Evolutionary conservation across 108 stramenopile species (phyloP).

Genomic region (Epipyxis sp.): DNA sequence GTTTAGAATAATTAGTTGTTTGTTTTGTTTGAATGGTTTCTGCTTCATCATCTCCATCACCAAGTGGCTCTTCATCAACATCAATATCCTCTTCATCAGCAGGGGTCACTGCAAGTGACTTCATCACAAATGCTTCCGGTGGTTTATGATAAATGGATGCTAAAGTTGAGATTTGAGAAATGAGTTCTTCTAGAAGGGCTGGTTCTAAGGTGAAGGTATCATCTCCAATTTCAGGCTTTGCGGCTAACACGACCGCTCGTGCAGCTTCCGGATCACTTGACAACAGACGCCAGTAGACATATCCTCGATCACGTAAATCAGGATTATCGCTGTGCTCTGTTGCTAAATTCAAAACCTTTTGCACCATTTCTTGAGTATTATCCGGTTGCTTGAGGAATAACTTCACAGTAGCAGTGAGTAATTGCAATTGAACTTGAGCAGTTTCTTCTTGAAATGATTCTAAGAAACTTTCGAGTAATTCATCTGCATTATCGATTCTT

Average conservation of each 20-base stretch:
- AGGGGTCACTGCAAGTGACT: conserved; percentile 55
- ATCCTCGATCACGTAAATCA: conserved; percentile 95
- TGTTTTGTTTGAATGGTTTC: background rate
- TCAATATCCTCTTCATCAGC: conserved; percentile 22
- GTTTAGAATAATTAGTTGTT: background rate
- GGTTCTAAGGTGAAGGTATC: conserved; percentile 91
- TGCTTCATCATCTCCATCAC: conserved; percentile 45
- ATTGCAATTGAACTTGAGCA: conserved; percentile 90
- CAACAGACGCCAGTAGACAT: conserved; percentile 97
- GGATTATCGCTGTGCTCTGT: conserved; percentile 98
- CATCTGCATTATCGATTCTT: conserved; percentile 98
- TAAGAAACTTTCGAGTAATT: conserved; percentile 91
- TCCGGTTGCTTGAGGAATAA: conserved; percentile 96
- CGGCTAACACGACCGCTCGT: conserved; percentile 82
- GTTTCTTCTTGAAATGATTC: conserved; percentile 89
- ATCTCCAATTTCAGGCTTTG: conserved; percentile 97
- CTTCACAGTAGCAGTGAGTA: conserved; percentile 98
- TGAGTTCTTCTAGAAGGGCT: conserved; percentile 76
- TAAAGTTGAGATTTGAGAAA: conserved; percentile 89
- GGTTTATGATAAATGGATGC: conserved; percentile 96
- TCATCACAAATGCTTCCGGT: conserved; percentile 88
- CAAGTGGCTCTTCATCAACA: conserved; percentile 52
- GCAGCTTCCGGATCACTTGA: conserved; percentile 95
- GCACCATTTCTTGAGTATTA: conserved; percentile 96
- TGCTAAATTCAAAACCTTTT: conserved; percentile 88